These are phyloP conservation scores for Termitomyces bulborhizus DNA, from an alignment of 768 basidiomycete species.

Conservation along the genomic window DNA sequence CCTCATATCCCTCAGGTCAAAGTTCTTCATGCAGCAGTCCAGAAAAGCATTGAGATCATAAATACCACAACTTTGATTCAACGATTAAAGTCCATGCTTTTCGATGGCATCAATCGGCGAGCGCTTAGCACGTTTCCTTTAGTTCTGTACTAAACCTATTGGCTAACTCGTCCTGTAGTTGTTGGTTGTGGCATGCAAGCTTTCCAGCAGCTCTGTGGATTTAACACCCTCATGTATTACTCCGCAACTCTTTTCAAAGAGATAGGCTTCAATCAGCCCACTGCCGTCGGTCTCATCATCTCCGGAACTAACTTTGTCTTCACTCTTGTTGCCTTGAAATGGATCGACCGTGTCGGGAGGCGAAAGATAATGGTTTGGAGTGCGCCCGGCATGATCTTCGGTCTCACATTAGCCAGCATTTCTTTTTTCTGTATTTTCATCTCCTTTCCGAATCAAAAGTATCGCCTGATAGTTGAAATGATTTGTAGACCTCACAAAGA, in stretches of 20 bases:
- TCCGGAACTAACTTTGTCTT: slow-evolving; percentile 32
- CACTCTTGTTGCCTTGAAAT: slow-evolving; percentile 7
- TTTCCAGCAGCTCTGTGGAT: slow-evolving; percentile 79
- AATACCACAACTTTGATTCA: slow-evolving; percentile 56
- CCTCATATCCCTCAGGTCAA: slow-evolving; percentile 34
- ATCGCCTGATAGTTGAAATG: neutral
- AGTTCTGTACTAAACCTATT: neutral
- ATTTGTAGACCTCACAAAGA: slow-evolving; percentile 10
- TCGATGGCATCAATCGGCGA: slow-evolving; percentile 54
- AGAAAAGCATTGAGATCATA: slow-evolving; percentile 54
- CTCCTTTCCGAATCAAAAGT: no score
- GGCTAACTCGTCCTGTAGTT: slow-evolving; percentile 29
- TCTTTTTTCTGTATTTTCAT: slow-evolving; percentile 4
- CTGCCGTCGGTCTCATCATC: slow-evolving; percentile 73
- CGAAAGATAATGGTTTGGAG: no score
- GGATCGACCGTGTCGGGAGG: slow-evolving; percentile 13
- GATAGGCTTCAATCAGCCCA: slow-evolving; percentile 79
- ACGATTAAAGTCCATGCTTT: slow-evolving; percentile 48
- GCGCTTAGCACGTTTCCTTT: slow-evolving; percentile 51
- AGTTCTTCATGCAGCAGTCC: slow-evolving; percentile 53
- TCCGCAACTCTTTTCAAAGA: slow-evolving; percentile 66
- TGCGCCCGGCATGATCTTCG: no score
- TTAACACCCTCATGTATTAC: slow-evolving; percentile 60
- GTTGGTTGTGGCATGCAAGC: slow-evolving; percentile 79
- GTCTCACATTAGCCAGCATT: slow-evolving; percentile 1